phyloP scores from a whole-genome alignment of 305 asterid species.

The Stenogyne calaminthoides region DNA sequence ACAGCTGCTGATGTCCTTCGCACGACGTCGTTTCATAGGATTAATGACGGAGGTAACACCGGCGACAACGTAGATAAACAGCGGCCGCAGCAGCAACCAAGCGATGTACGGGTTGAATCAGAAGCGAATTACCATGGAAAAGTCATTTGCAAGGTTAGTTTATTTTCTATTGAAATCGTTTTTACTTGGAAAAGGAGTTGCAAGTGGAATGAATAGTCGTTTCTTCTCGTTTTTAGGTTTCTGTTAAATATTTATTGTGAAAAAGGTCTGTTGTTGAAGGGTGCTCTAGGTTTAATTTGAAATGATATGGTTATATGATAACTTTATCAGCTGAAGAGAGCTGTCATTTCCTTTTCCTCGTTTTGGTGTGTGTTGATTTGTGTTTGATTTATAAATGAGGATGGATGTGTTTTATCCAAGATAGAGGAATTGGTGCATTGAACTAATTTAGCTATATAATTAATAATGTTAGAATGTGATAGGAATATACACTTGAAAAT shows the following conservation, averaged over 20 bases:
- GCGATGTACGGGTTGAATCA: conserved; percentile 18
- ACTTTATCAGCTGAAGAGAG: conserved; percentile 17
- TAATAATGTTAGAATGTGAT: neutral
- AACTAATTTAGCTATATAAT: neutral
- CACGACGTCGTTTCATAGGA: conserved; percentile 17
- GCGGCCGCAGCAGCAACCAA: conserved; percentile 24
- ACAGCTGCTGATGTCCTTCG: conserved; percentile 32
- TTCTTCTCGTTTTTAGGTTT: neutral
- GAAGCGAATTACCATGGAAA: conserved; percentile 33
- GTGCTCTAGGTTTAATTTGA: neutral
- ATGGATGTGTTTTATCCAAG: neutral
- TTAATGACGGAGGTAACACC: neutral
- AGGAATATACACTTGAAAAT: neutral
- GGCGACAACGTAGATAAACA: conserved; percentile 6
- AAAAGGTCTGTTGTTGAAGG: neutral
- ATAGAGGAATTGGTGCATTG: neutral
- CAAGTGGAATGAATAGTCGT: neutral
- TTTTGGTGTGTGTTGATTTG: neutral
- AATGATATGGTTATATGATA: neutral
- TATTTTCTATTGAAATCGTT: neutral
- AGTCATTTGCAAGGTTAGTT: conserved; percentile 56
- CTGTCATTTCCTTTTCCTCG: neutral
- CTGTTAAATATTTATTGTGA: neutral
- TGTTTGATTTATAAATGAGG: neutral
- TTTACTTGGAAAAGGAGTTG: neutral